phyloP scores from a whole-genome alignment of 1,284 basidiomycete genomes.

The Boletus semigastroideus region DNA sequence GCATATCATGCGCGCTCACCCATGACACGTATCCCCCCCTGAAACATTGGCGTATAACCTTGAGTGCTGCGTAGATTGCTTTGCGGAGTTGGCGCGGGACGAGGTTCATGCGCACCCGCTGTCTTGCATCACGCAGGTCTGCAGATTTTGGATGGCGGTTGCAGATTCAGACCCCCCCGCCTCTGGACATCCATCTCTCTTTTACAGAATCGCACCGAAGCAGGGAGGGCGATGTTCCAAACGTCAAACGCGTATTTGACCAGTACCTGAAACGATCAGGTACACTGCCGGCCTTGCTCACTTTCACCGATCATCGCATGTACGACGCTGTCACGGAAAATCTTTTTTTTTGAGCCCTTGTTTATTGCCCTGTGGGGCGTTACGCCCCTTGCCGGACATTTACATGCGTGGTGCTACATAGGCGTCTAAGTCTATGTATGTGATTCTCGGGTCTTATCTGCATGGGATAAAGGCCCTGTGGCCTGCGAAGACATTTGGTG shows the following conservation, averaged over 20 bases:
- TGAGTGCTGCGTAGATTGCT: conserved; percentile 1
- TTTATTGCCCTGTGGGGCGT: too few relatives aligned
- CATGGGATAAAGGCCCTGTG: too few relatives aligned
- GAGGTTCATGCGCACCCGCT: background rate
- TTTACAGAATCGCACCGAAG: conserved; percentile 1
- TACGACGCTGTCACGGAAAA: background rate
- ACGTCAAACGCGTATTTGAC: conserved; percentile 5
- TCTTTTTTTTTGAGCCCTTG: too few relatives aligned
- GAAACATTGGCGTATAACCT: conserved; percentile 18
- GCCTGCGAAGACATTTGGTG: too few relatives aligned
- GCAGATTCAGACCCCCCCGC: conserved; percentile 13
- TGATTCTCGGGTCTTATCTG: too few relatives aligned
- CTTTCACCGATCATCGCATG: conserved; percentile 18
- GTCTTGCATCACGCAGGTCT: conserved; percentile 15
- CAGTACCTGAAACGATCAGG: conserved; percentile 15
- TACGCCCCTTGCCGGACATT: too few relatives aligned
- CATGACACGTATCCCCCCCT: conserved; percentile 11
- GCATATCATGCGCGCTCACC: background rate
- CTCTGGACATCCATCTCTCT: conserved; percentile 20
- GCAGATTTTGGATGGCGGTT: conserved; percentile 15
- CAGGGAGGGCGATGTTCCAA: conserved; percentile 5
- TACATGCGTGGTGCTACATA: too few relatives aligned
- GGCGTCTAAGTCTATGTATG: too few relatives aligned
- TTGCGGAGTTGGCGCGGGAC: background rate
- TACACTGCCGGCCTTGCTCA: conserved; percentile 18